phyloP scores from a whole-genome alignment of 345 rosid species.

The Citrus trifoliata region DNA sequence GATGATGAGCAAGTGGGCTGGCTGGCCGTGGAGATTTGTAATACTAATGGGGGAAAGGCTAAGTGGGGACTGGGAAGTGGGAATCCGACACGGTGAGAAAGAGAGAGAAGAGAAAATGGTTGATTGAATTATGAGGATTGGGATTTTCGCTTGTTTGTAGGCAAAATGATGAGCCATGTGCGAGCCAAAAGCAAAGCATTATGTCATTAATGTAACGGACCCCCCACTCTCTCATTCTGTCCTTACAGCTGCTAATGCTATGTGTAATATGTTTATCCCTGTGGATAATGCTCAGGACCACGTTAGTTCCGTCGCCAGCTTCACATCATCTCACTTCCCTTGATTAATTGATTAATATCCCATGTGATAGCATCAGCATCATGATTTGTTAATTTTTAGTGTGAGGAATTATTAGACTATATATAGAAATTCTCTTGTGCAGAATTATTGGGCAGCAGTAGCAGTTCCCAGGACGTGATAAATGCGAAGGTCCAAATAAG shows the following conservation, averaged over 20 bases:
- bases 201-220: slow-evolving; percentile 1
- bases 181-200: slow-evolving; percentile 6
- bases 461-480: background rate
- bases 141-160: slow-evolving; percentile 16
- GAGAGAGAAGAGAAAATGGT: background rate
- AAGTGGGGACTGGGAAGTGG: slow-evolving; percentile 14
- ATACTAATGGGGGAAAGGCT: background rate
- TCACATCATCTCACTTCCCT: background rate
- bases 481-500: background rate
- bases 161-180: slow-evolving; percentile 26
- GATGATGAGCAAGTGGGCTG: slow-evolving; percentile 1
- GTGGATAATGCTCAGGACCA: background rate
- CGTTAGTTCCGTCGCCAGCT: background rate
- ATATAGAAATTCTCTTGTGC: background rate
- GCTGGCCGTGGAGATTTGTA: background rate
- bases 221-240: background rate
- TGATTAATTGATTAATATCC: background rate
- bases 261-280: background rate
- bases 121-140: background rate
- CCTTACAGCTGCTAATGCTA: background rate
- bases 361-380: background rate
- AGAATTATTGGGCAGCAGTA: background rate
- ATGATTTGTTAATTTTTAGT: too few species aligned
- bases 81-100: background rate
- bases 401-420: too few species aligned